Base-by-base conservation (phyloP, 495 filamentous ascomycete genomes). In the Aspergillus baeticus region DNA sequence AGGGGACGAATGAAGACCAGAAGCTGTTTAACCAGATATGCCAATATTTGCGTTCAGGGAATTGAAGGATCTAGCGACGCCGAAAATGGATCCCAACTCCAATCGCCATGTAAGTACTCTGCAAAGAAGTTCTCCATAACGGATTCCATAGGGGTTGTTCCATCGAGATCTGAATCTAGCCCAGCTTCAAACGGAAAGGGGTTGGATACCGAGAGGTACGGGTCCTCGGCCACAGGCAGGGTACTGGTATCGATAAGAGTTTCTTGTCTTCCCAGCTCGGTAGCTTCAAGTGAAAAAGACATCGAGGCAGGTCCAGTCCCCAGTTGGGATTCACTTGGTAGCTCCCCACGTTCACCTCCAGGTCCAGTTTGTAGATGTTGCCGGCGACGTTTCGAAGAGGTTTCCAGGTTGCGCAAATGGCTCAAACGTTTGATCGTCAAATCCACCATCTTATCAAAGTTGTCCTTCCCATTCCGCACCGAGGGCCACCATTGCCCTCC, bases 401-500 rank as follows among this genome's bases (percentile, higher is more conserved):
- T 10, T 48, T 23, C 22, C 35, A 20, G 6, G 17, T 22, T 23
- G 1, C 36, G 44, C 7, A 35, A 31, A 6, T 31, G 48, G 11
- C 56, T 63, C 37, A 67, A 38, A 7, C 55, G 58, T 38, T 62
- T 60, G 29, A 64, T 60, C 4, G 60, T 60, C 33, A 67, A 42
- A 22, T 67, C 64, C n/a, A 64, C 58, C 23, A 64, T 62, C 45
- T 48, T 58, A 17, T 67, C 64, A 42, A 64, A 67, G 46, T 57
- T 67, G 7, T 62, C 59, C 35, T 63, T 64, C 4, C 64, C 64
- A 14, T 44, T 55, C 11, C 64, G 64, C n/a, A 67, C 55, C 0
- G 64, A 67, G 6, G 61, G 59, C 64, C 64, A 67, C 64, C 61
- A 67, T 22, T 67, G 64, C 11, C 64, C 54, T 2, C 64, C 61